Percentiles rank a stretch among this genome's conserved stretches.
Conservation (phyloP, 2,329 filamentous ascomycete genomes). For the Botryotinia convoluta region DNA sequence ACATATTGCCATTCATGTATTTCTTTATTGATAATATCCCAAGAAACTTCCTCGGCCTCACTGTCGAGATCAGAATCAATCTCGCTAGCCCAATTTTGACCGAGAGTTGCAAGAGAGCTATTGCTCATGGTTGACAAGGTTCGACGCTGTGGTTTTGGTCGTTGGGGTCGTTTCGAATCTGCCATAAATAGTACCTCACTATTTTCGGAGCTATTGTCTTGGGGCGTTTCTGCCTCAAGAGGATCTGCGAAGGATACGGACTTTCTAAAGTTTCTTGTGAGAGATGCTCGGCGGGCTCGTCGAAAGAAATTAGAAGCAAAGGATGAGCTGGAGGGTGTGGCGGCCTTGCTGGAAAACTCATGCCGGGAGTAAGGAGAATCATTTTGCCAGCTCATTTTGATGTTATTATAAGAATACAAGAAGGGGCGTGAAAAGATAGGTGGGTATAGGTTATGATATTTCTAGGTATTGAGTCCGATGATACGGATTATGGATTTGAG, state of each 20-base stretch:
- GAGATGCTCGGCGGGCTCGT: slow-evolving; percentile 15
- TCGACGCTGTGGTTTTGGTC: slow-evolving; percentile 19
- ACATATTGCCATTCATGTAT: slow-evolving; percentile 38
- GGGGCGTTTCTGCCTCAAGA: slow-evolving; percentile 5
- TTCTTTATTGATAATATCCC: slow-evolving; percentile 35
- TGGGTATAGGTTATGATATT: slow-evolving; percentile 7
- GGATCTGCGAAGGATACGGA: slow-evolving; percentile 13
- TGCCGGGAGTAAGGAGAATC: slow-evolving; percentile 12
- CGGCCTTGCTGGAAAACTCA: slow-evolving; percentile 1
- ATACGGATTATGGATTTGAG: not conserved
- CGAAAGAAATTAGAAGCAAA: slow-evolving; percentile 6
- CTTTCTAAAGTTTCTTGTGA: slow-evolving; percentile 13
- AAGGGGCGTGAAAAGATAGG: slow-evolving; percentile 1
- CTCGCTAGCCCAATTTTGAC: slow-evolving; percentile 22
- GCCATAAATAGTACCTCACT: slow-evolving; percentile 32
- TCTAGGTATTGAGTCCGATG: slow-evolving; percentile 5
- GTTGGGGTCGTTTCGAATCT: slow-evolving; percentile 6
- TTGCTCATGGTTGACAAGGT: slow-evolving; percentile 35
- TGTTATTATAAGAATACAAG: not conserved
- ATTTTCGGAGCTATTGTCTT: slow-evolving; percentile 27
- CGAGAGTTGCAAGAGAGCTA: slow-evolving; percentile 19
- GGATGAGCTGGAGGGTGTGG: not conserved
- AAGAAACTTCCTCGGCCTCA: slow-evolving; percentile 27
- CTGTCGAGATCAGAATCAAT: slow-evolving; percentile 13
- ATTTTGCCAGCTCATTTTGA: slow-evolving; percentile 10